Base-by-base conservation (phyloP, 345 rosid genomes). In the Eucalyptus sp. region DNA sequence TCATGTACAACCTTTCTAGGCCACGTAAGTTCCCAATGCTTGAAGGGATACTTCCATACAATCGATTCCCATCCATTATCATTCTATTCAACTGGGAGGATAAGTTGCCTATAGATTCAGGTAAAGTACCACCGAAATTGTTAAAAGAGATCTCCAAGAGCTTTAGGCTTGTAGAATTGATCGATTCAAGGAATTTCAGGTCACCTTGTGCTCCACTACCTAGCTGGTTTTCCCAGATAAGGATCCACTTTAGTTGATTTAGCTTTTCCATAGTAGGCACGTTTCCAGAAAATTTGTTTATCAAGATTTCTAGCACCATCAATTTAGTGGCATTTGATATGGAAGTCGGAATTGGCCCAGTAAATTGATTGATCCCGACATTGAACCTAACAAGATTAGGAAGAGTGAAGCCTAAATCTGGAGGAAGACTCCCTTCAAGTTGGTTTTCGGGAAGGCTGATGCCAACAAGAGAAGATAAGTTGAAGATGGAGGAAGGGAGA, bases 1-100 rank as follows among this genome's bases (percentile, higher is more conserved):
- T 0, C 7, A 50, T 5, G 52, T 50, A 0, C 52, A 50, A 50
- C 18, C 2, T 0, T 50, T 50, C 52, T 15, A 50, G 52, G 52
- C 52, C 52, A 15, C 18, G 52, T 50, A 50, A 50, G 0, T 50
- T 50, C 52, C 18, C 18, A 50, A 50, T 50, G 7, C 18, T 50
- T 50, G 52, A 50, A 50, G 52, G 52, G 52, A 50, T 50, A 15
- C 1, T 50, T 2, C 52, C 52, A 50, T 0, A 50, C 3, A 50
- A 50, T 14, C 0, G 52, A 50, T 50, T 50, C 52, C 0, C 18
- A 0, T 0, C 3, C 0, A 50, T 5, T 0, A 0, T 0, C 52
- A 50, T 50, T 15, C 0, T 15, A 15, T 15, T 0, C 52, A 50
- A 50, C 7, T 50, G 52, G 52, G 52, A 50, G 52, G 52, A 50